These are phyloP conservation scores for Novymonas esmeraldas DNA, from an alignment of 208 protist species.

Conservation along the genomic window DNA sequence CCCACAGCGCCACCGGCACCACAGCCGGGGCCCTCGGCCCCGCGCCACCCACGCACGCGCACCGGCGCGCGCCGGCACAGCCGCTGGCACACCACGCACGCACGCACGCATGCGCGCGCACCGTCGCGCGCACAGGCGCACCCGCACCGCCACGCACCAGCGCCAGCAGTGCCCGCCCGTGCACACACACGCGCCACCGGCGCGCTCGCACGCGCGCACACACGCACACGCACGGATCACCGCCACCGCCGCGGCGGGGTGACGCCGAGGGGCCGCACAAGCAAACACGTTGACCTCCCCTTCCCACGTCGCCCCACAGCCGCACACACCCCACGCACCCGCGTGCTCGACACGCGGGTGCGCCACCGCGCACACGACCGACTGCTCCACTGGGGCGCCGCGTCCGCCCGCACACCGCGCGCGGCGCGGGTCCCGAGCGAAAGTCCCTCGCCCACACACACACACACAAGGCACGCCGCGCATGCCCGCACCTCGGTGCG, in stretches of 20 bases:
- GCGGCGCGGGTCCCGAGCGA: slow-evolving; percentile 60
- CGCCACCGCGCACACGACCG: slow-evolving; percentile 25
- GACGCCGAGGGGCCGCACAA: slow-evolving; percentile 27
- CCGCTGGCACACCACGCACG: slow-evolving; percentile 1
- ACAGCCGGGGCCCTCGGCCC: slow-evolving; percentile 11
- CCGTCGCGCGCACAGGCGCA: neutral
- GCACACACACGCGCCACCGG: slow-evolving; percentile 12
- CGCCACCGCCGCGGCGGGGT: slow-evolving; percentile 21
- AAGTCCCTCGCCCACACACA: slow-evolving; percentile 65
- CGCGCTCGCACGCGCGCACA: too few species aligned
- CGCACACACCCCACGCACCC: slow-evolving; percentile 9
- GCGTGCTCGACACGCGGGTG: slow-evolving; percentile 2
- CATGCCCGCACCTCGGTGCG: slow-evolving; percentile 1
- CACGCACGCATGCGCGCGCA: slow-evolving; percentile 12
- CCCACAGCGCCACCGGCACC: slow-evolving; percentile 28
- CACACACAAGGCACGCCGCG: slow-evolving; percentile 17
- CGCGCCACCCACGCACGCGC: slow-evolving; percentile 20
- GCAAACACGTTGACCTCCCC: slow-evolving; percentile 55
- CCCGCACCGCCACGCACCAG: slow-evolving; percentile 8
- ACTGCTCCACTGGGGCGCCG: slow-evolving; percentile 32
- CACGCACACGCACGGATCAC: slow-evolving; percentile 10
- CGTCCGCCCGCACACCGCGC: slow-evolving; percentile 17
- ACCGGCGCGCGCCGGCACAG: slow-evolving; percentile 11
- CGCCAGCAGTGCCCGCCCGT: slow-evolving; percentile 9
- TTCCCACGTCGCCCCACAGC: slow-evolving; percentile 21